phyloP scores from a whole-genome alignment of 768 basidiomycete genomes.

The Leccinellum albellum region DNA sequence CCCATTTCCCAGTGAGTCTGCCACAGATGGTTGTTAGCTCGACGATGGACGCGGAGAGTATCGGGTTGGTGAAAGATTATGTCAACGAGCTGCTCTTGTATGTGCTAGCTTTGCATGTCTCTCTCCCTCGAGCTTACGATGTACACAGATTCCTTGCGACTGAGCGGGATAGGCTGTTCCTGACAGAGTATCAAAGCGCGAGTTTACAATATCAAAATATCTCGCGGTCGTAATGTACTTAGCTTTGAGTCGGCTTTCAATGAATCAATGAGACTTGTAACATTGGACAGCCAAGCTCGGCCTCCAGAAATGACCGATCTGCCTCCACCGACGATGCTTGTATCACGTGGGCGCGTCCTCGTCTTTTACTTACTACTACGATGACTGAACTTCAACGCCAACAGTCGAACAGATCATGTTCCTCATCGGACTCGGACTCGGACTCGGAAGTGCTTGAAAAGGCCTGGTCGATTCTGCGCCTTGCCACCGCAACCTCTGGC shows the following conservation, averaged over 20 bases:
- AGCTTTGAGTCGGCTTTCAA: no score
- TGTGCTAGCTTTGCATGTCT: conserved; percentile 22
- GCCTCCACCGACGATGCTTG: no score
- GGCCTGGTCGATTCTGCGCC: conserved; percentile 19
- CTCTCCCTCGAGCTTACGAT: background rate
- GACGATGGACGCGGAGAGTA: conserved; percentile 86
- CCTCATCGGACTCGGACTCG: conserved; percentile 10
- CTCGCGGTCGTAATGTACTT: conserved; percentile 55
- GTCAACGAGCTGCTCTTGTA: conserved; percentile 84
- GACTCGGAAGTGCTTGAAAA: background rate
- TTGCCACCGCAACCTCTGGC: conserved; percentile 23
- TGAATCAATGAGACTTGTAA: no score
- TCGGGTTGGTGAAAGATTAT: conserved; percentile 80
- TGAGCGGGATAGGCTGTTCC: conserved; percentile 71
- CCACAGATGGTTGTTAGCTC: conserved; percentile 89
- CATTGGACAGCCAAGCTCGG: no score
- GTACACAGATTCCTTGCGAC: conserved; percentile 68
- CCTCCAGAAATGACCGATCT: no score
- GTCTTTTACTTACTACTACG: no score
- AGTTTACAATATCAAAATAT: conserved; percentile 78
- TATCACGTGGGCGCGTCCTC: no score
- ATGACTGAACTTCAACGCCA: no score
- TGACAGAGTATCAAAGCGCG: conserved; percentile 73
- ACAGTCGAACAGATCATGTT: no score
- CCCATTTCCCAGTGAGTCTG: conserved; percentile 67